phyloP scores from a whole-genome alignment of 192 early-diverging fungal genomes.

The Lobosporangium transversale region DNA sequence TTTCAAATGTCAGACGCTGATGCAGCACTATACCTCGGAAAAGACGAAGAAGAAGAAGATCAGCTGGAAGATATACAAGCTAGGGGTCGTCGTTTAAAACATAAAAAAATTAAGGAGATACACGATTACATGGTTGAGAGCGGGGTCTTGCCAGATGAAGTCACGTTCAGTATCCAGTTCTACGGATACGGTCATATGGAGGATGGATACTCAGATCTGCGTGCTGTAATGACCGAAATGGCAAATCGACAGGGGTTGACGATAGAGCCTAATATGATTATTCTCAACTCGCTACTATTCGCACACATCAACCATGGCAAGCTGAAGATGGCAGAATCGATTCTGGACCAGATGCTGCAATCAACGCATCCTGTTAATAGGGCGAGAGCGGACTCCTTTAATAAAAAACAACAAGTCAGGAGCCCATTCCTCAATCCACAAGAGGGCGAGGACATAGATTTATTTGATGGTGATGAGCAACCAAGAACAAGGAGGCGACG shows the following conservation, averaged over 20 bases:
- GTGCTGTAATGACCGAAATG: constrained; percentile 22
- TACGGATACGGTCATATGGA: constrained; percentile 41
- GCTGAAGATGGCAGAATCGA: constrained; percentile 13
- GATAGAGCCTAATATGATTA: constrained; percentile 17
- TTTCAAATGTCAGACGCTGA: constrained; percentile 29
- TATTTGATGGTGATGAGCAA: neutral
- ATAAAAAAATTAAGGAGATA: constrained; percentile 14
- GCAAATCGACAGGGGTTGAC: neutral
- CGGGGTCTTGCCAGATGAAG: constrained; percentile 6
- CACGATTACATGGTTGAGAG: constrained; percentile 23
- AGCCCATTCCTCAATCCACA: neutral
- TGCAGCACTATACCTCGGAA: constrained; percentile 11
- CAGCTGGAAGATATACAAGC: neutral
- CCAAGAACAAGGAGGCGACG: neutral
- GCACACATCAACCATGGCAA: constrained; percentile 42
- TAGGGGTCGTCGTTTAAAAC: constrained; percentile 9
- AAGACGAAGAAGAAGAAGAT: neutral
- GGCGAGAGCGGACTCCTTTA: neutral
- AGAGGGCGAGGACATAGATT: neutral
- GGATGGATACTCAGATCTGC: constrained; percentile 34
- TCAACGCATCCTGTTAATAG: constrained; percentile 9
- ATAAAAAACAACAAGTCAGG: neutral
- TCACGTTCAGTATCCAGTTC: constrained; percentile 28
- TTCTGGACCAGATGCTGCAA: constrained; percentile 24
- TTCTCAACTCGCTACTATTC: constrained; percentile 36